Evolutionary conservation across 2,329 filamentous ascomycete genomes (phyloP).

Genomic region (Colletotrichum sublineola): DNA sequence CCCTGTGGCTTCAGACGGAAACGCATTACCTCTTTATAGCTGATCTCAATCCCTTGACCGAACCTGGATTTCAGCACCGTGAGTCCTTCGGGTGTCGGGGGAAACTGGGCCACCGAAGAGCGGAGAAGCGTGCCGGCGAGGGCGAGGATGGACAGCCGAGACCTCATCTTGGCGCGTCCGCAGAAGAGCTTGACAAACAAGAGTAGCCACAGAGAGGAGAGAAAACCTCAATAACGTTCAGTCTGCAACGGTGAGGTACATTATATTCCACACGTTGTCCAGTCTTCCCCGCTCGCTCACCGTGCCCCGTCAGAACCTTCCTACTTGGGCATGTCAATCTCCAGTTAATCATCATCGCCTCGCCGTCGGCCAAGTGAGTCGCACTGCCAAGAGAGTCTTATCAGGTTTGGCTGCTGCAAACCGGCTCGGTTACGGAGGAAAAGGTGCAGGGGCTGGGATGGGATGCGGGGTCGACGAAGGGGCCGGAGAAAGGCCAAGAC

Average conservation of each 20-base stretch:
- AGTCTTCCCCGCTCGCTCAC: not conserved
- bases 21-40: conserved; percentile 64
- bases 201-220: too few species aligned
- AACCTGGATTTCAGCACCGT: conserved; percentile 68
- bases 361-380: not conserved
- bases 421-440: not conserved
- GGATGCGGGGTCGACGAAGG: conserved; percentile 26
- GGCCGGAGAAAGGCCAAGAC: conserved; percentile 19
- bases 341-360: conserved; percentile 11
- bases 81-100: conserved; percentile 46
- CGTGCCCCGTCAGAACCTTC: conserved; percentile 16
- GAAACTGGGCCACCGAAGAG: conserved; percentile 44
- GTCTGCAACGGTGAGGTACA: not conserved
- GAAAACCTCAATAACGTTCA: too few species aligned
- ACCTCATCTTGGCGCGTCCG: conserved; percentile 1
- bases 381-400: conserved; percentile 28
- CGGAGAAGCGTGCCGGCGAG: conserved; percentile 48
- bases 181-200: too few species aligned
- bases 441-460: conserved; percentile 3
- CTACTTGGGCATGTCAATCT: conserved; percentile 22
- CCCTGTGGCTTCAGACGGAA: not conserved
- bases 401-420: conserved; percentile 7
- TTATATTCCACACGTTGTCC: not conserved
- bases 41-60: conserved; percentile 69
- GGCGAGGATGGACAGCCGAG: not conserved